Conservation (phyloP, 495 filamentous ascomycete species). For the Bathelium albidoporum region DNA sequence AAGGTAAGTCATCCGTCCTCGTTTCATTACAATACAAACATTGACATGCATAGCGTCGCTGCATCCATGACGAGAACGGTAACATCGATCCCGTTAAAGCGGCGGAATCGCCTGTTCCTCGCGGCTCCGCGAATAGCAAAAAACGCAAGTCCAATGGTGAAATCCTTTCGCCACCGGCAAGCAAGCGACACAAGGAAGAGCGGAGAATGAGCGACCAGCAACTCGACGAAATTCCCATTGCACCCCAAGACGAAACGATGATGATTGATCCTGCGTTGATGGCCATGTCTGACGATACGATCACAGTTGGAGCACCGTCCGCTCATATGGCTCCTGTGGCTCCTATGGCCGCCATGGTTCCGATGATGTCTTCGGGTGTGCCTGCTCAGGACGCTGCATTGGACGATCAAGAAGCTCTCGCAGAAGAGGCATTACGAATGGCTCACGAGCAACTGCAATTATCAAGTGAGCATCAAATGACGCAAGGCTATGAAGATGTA, state of each 20-base stretch:
- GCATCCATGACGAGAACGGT: conserved; percentile 56
- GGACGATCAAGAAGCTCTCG: background rate
- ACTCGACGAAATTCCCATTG: background rate
- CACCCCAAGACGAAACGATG: conserved; percentile 6
- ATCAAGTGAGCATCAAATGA: background rate
- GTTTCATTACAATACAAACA: conserved; percentile 1
- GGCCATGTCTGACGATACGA: background rate
- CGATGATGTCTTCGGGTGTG: background rate
- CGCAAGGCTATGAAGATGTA: background rate
- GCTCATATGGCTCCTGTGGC: background rate
- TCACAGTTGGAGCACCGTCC: background rate
- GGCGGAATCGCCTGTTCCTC: conserved; percentile 48
- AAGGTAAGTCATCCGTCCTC: conserved; percentile 40
- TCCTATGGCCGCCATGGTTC: background rate
- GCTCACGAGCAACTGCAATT: background rate
- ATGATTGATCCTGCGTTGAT: background rate
- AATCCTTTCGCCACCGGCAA: background rate
- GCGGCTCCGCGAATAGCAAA: conserved; percentile 34
- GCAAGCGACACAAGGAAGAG: conserved; percentile 15
- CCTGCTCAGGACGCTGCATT: background rate
- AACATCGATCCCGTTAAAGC: conserved; percentile 54
- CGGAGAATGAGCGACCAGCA: background rate
- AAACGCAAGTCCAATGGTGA: conserved; percentile 11
- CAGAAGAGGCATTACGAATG: background rate
- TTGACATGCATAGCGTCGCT: conserved; percentile 45